Evolutionary conservation across 495 filamentous ascomycete genomes (phyloP).

Genomic region (Terfezia claveryi): DNA sequence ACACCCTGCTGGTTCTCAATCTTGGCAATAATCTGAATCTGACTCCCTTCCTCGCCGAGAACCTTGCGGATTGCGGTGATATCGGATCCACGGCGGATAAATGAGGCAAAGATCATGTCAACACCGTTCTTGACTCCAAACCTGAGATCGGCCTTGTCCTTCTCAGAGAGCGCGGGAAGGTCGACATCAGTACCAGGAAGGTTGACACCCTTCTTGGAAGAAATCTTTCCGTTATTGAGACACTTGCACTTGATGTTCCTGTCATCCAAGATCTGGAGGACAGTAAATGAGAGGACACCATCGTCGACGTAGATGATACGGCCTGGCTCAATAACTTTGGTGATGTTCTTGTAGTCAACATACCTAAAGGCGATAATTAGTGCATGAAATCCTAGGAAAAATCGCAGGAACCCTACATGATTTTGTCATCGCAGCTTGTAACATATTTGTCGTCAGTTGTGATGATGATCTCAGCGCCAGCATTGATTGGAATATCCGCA

Average conservation of each 20-base stretch:
- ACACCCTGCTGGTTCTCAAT: constrained; percentile 98
- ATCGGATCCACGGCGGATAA: constrained; percentile 81
- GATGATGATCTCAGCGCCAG: constrained; percentile 70
- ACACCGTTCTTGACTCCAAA: constrained; percentile 97
- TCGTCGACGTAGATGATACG: constrained; percentile 97
- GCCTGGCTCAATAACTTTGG: constrained; percentile 82
- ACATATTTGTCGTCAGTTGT: constrained; percentile 94
- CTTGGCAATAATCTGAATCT: constrained; percentile 99
- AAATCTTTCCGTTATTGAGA: constrained; percentile 94
- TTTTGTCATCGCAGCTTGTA: constrained; percentile 56
- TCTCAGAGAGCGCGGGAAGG: constrained; percentile 92
- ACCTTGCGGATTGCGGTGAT: constrained; percentile 80
- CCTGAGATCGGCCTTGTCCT: constrained; percentile 75
- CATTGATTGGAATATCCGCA: constrained; percentile 64
- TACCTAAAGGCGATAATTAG: constrained; percentile 36
- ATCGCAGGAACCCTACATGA: constrained; percentile 51
- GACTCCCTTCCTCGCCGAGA: constrained; percentile 74
- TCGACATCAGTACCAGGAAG: constrained; percentile 96
- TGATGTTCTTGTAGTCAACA: constrained; percentile 99
- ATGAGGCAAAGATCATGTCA: constrained; percentile 97
- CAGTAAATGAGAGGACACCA: constrained; percentile 87
- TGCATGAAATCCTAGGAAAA: background rate
- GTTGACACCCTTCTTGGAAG: constrained; percentile 95
- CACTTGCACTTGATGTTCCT: constrained; percentile 66
- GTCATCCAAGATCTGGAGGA: constrained; percentile 66